These are phyloP conservation scores for Pholiota microspora DNA, from an alignment of 768 basidiomycete species.

Conservation along the genomic window DNA sequence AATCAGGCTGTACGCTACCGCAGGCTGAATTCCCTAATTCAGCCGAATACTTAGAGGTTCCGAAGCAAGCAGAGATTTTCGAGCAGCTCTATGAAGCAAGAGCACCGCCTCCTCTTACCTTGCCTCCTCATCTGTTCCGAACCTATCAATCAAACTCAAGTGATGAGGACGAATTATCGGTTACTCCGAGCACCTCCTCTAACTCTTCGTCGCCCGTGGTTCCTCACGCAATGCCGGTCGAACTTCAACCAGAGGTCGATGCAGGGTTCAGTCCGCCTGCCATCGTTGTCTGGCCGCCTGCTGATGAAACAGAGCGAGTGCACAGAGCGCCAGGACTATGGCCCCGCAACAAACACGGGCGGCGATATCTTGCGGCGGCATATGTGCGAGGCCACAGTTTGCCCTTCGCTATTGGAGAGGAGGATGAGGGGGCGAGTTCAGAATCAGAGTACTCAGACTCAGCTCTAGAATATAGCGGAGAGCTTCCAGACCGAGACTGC, in stretches of 20 bases:
- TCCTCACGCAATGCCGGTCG: background rate
- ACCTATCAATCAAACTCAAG: background rate
- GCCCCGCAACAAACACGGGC: background rate
- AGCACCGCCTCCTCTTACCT: conserved; percentile 2
- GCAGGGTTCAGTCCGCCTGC: background rate
- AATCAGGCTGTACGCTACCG: no score
- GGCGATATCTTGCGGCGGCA: conserved; percentile 2
- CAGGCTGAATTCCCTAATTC: no score
- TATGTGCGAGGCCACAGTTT: conserved; percentile 4
- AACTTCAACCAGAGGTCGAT: background rate
- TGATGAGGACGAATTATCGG: background rate
- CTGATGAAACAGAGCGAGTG: background rate
- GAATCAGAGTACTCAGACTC: conserved; percentile 5
- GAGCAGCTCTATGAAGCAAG: background rate
- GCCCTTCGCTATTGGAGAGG: conserved; percentile 7
- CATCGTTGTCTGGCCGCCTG: background rate
- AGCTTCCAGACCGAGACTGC: background rate
- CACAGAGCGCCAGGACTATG: no score
- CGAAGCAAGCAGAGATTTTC: background rate
- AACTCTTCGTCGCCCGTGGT: background rate
- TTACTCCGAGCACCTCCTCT: no score
- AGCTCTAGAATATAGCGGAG: background rate
- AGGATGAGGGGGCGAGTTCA: conserved; percentile 5
- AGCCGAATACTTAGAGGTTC: background rate
- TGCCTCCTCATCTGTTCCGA: background rate